Evolutionary conservation across 202 grass and related monocot species (phyloP).

Genomic region (Panicum hallii): DNA sequence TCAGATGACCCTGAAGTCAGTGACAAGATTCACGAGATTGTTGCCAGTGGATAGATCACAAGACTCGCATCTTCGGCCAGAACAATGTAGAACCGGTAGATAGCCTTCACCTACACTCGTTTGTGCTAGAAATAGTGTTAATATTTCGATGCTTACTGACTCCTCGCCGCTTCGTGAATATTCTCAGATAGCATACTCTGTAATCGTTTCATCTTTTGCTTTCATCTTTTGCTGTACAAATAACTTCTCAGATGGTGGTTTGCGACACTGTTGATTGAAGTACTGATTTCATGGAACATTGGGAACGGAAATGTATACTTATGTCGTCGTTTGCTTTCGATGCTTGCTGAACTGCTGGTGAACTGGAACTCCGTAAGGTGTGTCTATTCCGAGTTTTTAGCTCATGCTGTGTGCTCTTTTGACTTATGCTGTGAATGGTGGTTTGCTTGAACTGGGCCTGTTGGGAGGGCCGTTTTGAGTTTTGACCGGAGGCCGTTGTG

Average conservation of each 20-base stretch:
- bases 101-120: constrained; percentile 14
- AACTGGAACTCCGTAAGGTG: not conserved
- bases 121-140: constrained; percentile 3
- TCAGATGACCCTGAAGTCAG: constrained; percentile 72
- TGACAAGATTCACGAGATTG: constrained; percentile 82
- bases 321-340: not conserved
- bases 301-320: not conserved
- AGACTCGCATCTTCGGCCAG: not conserved
- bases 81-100: constrained; percentile 43
- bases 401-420: too few species aligned
- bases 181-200: constrained; percentile 9
- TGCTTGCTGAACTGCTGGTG: not conserved
- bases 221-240: not conserved
- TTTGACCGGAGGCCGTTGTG: not conserved
- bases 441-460: not conserved
- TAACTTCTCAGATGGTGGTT: not conserved
- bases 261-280: not conserved
- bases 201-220: not conserved
- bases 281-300: not conserved
- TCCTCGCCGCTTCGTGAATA: not conserved
- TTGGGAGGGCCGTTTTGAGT: not conserved
- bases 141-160: not conserved
- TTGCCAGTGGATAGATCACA: constrained; percentile 50
- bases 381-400: not conserved
- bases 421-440: not conserved